Evolutionary conservation across 108 stramenopile genomes (phyloP).

Genomic region (Skeletonema potamos): DNA sequence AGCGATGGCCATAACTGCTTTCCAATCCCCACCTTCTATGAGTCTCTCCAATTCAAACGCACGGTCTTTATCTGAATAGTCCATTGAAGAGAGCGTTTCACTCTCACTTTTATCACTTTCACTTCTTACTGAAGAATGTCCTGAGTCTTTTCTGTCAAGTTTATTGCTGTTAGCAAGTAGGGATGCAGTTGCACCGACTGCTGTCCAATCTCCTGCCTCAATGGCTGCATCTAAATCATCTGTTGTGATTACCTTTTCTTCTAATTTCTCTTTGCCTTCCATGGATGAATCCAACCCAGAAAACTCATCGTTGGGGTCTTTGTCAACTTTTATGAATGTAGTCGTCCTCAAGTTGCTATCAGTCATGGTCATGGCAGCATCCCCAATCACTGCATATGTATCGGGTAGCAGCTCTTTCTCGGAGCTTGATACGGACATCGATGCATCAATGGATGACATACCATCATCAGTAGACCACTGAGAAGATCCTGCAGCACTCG

Average conservation of each 20-base stretch:
- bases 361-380: not conserved
- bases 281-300: not conserved
- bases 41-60: conserved; percentile 39
- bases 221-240: conserved; percentile 76
- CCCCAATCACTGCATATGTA: not conserved
- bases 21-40: conserved; percentile 48
- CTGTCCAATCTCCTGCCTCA: conserved; percentile 85
- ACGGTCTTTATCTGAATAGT: conserved; percentile 9
- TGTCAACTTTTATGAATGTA: not conserved
- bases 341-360: not conserved
- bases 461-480: conserved; percentile 44
- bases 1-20: conserved; percentile 41
- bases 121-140: not conserved
- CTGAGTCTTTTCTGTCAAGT: conserved; percentile 12
- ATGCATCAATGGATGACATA: conserved; percentile 39
- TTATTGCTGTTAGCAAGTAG: conserved; percentile 65
- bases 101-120: not conserved
- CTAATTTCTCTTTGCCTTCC: not conserved
- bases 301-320: not conserved
- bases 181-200: conserved; percentile 85
- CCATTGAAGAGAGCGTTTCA: not conserved
- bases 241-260: conserved; percentile 16
- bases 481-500: conserved; percentile 10
- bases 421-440: conserved; percentile 1
- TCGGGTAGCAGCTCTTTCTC: not conserved